Percentiles rank a stretch among this genome's conserved stretches.
Evolutionary conservation across 2,329 filamentous ascomycete genomes (phyloP).

Genomic region (Rugonectria rugulosa): DNA sequence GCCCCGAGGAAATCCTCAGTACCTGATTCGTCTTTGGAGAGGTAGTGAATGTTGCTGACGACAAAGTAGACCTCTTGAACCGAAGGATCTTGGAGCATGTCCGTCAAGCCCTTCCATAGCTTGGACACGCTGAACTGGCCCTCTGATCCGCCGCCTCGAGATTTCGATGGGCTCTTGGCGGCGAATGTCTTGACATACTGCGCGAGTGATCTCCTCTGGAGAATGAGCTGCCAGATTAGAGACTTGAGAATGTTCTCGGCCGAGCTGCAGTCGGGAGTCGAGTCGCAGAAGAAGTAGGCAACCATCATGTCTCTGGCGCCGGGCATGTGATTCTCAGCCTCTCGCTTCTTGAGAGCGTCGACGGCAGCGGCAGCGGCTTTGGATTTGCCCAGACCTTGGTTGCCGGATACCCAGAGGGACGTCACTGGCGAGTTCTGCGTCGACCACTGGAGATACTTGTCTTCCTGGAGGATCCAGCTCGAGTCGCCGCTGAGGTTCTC

Average conservation of each 20-base stretch:
- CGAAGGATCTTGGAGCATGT: constrained; percentile 46
- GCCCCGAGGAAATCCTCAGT: constrained; percentile 1
- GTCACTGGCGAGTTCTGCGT: neutral
- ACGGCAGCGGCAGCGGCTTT: constrained; percentile 10
- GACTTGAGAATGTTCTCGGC: constrained; percentile 51
- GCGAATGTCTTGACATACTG: constrained; percentile 47
- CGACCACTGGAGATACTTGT: constrained; percentile 5
- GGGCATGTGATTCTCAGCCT: constrained; percentile 1
- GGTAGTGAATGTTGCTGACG: constrained; percentile 49
- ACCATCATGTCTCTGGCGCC: constrained; percentile 37
- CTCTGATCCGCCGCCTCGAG: neutral
- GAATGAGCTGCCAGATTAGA: constrained; percentile 47
- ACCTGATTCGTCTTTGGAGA: constrained; percentile 42
- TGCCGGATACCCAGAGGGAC: constrained; percentile 16
- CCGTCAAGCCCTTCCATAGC: constrained; percentile 49
- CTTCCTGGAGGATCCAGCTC: constrained; percentile 8
- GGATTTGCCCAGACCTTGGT: constrained; percentile 12
- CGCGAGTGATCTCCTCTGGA: constrained; percentile 44
- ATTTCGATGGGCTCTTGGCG: constrained; percentile 35
- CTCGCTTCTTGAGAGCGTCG: constrained; percentile 11
- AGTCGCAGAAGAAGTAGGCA: constrained; percentile 51
- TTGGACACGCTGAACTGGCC: constrained; percentile 16
- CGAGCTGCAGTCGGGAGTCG: constrained; percentile 43
- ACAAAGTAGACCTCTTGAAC: constrained; percentile 46
- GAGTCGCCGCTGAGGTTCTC: constrained; percentile 16